These are phyloP conservation scores for Ceratocystiopsis brevicomis DNA, from an alignment of 2,329 filamentous ascomycete genomes.

Conservation along the genomic window DNA sequence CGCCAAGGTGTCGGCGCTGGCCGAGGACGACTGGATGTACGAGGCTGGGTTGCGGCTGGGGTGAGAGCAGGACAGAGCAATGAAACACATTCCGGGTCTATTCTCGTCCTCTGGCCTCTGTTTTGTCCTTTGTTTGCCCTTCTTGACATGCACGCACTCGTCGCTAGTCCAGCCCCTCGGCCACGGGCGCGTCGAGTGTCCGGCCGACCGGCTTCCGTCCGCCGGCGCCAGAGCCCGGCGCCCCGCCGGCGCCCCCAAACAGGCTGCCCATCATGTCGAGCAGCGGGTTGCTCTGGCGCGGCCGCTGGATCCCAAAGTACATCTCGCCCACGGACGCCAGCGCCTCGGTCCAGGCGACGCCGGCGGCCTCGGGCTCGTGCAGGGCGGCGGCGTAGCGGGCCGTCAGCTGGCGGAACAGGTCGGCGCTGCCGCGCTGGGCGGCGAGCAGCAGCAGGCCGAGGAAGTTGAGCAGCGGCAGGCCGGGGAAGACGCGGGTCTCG, in stretches of 20 bases:
- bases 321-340: constrained; percentile 82
- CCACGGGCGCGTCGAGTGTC: constrained; percentile 28
- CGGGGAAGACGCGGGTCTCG: constrained; percentile 70
- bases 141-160: not conserved
- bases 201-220: constrained; percentile 19
- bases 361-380: constrained; percentile 43
- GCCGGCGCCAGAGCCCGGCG: constrained; percentile 29
- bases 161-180: constrained; percentile 39
- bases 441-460: constrained; percentile 67
- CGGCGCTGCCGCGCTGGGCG: constrained; percentile 58
- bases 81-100: not conserved
- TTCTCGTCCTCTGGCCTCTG: no score
- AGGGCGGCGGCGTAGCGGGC: constrained; percentile 66
- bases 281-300: constrained; percentile 75
- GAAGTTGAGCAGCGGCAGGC: constrained; percentile 88
- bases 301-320: constrained; percentile 86
- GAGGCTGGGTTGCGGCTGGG: constrained; percentile 35
- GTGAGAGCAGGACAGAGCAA: constrained; percentile 8
- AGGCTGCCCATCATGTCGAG: constrained; percentile 97
- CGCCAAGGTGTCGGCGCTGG: constrained; percentile 51
- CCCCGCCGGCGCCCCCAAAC: constrained; percentile 52
- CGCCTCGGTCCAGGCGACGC: constrained; percentile 49
- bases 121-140: no score
- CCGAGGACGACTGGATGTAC: constrained; percentile 86
- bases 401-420: constrained; percentile 65